A percentile compares a stretch with the other conserved stretches of the same genome.
Evolutionary conservation across 2,329 filamentous ascomycete genomes (phyloP).

Genomic region (Venturia nashicola): DNA sequence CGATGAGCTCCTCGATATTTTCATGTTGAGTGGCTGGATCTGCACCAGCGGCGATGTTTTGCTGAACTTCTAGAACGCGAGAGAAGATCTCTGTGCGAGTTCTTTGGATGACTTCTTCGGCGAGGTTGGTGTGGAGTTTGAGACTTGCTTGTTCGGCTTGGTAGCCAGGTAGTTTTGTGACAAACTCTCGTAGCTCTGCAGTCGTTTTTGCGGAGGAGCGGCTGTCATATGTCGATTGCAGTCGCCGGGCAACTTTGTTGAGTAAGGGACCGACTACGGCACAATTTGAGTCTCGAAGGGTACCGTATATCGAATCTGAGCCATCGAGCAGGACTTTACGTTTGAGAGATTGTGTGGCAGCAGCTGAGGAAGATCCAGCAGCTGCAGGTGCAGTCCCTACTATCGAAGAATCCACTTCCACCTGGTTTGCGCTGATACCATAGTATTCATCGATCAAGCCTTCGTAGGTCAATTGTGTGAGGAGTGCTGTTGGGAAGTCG

Average conservation of each 20-base stretch:
- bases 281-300: constrained; percentile 86
- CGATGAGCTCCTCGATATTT: constrained; percentile 86
- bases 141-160: constrained; percentile 88
- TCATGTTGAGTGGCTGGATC: constrained; percentile 86
- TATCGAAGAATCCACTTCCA: constrained; percentile 82
- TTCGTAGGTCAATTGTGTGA: constrained; percentile 95
- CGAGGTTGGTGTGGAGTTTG: constrained; percentile 82
- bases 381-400: constrained; percentile 54
- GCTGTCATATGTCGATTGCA: constrained; percentile 79
- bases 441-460: constrained; percentile 91
- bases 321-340: constrained; percentile 82
- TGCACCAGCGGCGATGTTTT: constrained; percentile 82
- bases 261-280: constrained; percentile 81
- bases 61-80: constrained; percentile 81
- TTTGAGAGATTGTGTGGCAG: constrained; percentile 44
- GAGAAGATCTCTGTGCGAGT: constrained; percentile 85
- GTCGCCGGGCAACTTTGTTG: constrained; percentile 78
- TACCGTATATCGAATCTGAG: constrained; percentile 76
- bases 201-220: constrained; percentile 74
- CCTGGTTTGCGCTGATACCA: constrained; percentile 81
- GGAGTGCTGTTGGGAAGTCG: constrained; percentile 79
- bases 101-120: constrained; percentile 90
- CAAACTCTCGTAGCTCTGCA: constrained; percentile 84
- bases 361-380: constrained; percentile 42
- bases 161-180: constrained; percentile 82